phyloP scores from a whole-genome alignment of 2,329 filamentous ascomycete genomes.

The Aureobasidium sp. region DNA sequence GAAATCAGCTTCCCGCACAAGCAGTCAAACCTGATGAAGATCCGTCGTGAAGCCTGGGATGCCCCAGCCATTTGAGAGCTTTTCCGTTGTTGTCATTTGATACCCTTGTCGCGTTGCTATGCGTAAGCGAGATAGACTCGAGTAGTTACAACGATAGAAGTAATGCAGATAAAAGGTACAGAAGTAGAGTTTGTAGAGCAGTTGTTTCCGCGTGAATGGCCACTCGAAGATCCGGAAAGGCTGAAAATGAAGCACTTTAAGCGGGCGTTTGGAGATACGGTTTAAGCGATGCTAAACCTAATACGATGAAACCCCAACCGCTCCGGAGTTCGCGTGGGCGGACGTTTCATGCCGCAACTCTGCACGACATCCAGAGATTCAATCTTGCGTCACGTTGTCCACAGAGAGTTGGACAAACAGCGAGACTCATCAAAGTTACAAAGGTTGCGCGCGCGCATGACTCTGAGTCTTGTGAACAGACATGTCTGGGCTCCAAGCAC shows the following conservation, averaged over 20 bases:
- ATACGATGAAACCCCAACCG: not conserved
- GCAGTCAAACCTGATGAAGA: slow-evolving; percentile 76
- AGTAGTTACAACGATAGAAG: not conserved
- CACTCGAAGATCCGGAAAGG: not conserved
- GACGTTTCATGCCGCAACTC: not conserved
- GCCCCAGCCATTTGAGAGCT: slow-evolving; percentile 42
- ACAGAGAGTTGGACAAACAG: not conserved
- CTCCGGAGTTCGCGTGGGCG: not conserved
- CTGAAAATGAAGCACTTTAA: slow-evolving; percentile 3
- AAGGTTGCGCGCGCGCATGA: not conserved
- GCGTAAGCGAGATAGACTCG: not conserved
- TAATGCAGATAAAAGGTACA: not conserved
- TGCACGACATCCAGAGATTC: slow-evolving; percentile 4
- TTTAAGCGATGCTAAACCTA: not conserved
- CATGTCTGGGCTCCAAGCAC: not conserved
- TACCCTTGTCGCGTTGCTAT: not conserved
- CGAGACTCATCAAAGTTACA: not conserved
- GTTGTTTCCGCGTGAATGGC: not conserved
- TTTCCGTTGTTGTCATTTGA: not conserved
- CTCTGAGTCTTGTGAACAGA: not conserved
- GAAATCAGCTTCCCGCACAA: slow-evolving; percentile 89
- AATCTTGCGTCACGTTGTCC: not conserved
- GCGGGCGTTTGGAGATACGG: slow-evolving; percentile 4
- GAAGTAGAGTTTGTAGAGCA: not conserved
- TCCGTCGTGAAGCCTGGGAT: slow-evolving; percentile 73